Percentiles rank a stretch among this genome's conserved stretches.
These are phyloP conservation scores for Diaporthe ampelina DNA, from an alignment of 2,329 filamentous ascomycete species.

Conservation along the genomic window DNA sequence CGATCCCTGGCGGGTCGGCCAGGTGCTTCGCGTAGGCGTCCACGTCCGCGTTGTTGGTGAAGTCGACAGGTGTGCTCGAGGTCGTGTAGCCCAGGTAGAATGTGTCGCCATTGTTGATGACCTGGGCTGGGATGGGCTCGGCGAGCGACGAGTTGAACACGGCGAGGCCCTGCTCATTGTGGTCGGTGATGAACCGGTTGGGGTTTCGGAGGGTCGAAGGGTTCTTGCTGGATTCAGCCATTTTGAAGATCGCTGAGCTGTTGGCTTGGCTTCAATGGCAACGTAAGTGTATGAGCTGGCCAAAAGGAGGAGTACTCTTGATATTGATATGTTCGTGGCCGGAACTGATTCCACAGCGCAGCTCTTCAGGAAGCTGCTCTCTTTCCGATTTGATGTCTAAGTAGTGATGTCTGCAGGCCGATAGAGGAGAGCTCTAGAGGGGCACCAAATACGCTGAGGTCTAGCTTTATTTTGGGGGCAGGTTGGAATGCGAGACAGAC, in stretches of 20 bases:
- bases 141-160: slow-evolving; percentile 51
- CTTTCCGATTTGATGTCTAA: neutral
- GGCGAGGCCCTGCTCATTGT: slow-evolving; percentile 51
- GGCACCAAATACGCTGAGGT: neutral
- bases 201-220: slow-evolving; percentile 36
- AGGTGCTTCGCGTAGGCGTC: slow-evolving; percentile 59
- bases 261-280: neutral
- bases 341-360: neutral
- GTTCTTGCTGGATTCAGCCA: slow-evolving; percentile 28
- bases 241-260: neutral
- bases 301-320: neutral
- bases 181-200: slow-evolving; percentile 52
- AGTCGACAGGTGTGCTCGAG: slow-evolving; percentile 59
- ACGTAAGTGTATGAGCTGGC: neutral
- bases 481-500: neutral
- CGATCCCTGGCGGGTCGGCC: slow-evolving; percentile 61
- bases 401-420: neutral
- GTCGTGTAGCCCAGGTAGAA: slow-evolving; percentile 57
- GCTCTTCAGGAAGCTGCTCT: neutral
- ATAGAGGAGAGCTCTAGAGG: neutral
- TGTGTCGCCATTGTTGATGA: slow-evolving; percentile 53
- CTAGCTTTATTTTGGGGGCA: neutral
- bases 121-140: slow-evolving; percentile 42
- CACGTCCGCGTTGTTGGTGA: slow-evolving; percentile 61
- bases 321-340: neutral